Base-by-base conservation (phyloP, 495 filamentous ascomycete species). In the Pyrenula aspistea region DNA sequence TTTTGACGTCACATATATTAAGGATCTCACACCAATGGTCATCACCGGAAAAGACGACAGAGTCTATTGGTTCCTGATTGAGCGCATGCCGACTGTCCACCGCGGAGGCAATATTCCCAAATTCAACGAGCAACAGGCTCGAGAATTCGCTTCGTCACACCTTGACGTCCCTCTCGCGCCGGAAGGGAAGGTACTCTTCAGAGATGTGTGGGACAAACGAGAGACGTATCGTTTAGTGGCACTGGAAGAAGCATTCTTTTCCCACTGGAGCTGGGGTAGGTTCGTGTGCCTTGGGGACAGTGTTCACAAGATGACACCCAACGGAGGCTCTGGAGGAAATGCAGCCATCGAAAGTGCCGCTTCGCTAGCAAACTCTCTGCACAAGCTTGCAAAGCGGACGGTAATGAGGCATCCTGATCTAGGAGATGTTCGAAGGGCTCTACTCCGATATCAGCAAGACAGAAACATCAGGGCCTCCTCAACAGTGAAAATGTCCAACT, bases 21-120 rank as follows among this genome's bases (percentile, higher is more conserved):
- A 52, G 22, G 50, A 52, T 4, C 20, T 20, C 50, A 21, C 19
- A 10, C 20, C 10, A 8, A 66, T 63, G 64, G 70, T 63, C 23
- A 25, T 78, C 12, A 71, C 73, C 53, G 57, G 67, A 36, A 76
- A 74, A 50, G 69, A 72, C 49, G 60, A 69, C 51, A 62, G 51
- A 21, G 67, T 69, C 36, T 61, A 60, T 15, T 42, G 31, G 31
- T 67, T 2, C 64, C 70, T 4, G 66, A 69, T 21, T 76, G 65
- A 59, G 68, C 66, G 19, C 60, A 68, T 60, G n/a, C 19, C 23
- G 50, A 52, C 50, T n/a, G n/a, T n/a, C n/a, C n/a, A n/a, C n/a
- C n/a, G n/a, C n/a, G n/a, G n/a, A n/a, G n/a, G n/a, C n/a, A n/a
- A n/a, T n/a, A n/a, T n/a, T n/a, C n/a, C n/a, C n/a, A n/a, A n/a